Conservation (phyloP, 1,284 basidiomycete genomes). For the Pterula multifida region DNA sequence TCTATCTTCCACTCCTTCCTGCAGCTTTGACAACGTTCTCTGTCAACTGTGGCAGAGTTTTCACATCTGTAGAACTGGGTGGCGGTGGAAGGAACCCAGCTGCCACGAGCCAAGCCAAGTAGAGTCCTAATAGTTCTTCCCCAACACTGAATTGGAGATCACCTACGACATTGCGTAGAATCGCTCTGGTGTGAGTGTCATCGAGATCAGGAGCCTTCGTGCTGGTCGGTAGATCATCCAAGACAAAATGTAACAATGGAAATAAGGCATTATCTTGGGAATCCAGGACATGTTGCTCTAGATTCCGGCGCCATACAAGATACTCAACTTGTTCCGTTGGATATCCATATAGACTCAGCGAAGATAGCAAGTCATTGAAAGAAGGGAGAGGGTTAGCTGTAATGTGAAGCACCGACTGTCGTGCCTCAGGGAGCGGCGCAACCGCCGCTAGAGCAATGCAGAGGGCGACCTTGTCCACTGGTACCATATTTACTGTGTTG, state of each 20-base stretch:
- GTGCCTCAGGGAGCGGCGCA: slow-evolving; percentile 33
- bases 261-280: slow-evolving; percentile 94
- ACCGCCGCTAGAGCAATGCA: slow-evolving; percentile 67
- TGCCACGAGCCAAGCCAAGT: slow-evolving; percentile 89
- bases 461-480: slow-evolving; percentile 92
- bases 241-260: slow-evolving; percentile 92
- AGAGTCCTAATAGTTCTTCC: slow-evolving; percentile 70
- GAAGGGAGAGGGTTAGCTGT: slow-evolving; percentile 81
- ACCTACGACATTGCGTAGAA: slow-evolving; percentile 40
- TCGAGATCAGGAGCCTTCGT: slow-evolving; percentile 92
- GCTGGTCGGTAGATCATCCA: slow-evolving; percentile 94
- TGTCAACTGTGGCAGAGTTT: slow-evolving; percentile 30
- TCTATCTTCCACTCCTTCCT: slow-evolving; percentile 32
- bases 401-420: slow-evolving; percentile 75
- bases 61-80: slow-evolving; percentile 22
- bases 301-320: slow-evolving; percentile 79
- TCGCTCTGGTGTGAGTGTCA: slow-evolving; percentile 68
- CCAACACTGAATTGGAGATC: slow-evolving; percentile 59
- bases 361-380: slow-evolving; percentile 81
- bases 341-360: slow-evolving; percentile 77
- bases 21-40: slow-evolving; percentile 26
- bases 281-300: slow-evolving; percentile 93
- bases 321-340: slow-evolving; percentile 75
- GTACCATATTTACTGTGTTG: slow-evolving; percentile 97
- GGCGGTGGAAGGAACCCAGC: slow-evolving; percentile 80